Evolutionary conservation across 192 early-diverging fungal genomes (phyloP).

Genomic region (Backusella liffmaniae): DNA sequence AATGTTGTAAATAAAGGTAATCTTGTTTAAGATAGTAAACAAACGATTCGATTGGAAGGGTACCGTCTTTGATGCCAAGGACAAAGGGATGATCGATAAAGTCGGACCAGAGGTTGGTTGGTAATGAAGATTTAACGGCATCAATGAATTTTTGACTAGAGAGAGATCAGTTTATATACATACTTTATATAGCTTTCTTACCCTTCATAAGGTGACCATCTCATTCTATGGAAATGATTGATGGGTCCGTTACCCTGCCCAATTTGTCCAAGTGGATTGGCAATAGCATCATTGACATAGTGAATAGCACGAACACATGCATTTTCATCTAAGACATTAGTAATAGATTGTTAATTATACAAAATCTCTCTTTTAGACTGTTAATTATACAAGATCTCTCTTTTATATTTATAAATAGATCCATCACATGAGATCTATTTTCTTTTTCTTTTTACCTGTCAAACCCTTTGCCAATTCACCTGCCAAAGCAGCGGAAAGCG

Average conservation of each 20-base stretch:
- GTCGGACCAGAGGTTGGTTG: conserved; percentile 50
- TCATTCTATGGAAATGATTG: conserved; percentile 66
- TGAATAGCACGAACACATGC: conserved; percentile 56
- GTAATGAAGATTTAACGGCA: conserved; percentile 27
- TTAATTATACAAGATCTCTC: not conserved
- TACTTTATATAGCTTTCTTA: not conserved
- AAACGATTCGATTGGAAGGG: conserved; percentile 66
- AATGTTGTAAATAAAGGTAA: conserved; percentile 77
- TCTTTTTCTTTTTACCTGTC: conserved; percentile 30
- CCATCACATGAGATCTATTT: not conserved
- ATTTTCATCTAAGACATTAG: conserved; percentile 35
- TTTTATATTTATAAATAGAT: not conserved
- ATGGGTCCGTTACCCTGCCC: conserved; percentile 74
- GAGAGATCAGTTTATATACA: not conserved
- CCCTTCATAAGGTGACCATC: conserved; percentile 44
- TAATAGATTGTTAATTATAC: not conserved
- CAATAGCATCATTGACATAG: conserved; percentile 69
- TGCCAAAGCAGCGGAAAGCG: conserved; percentile 79
- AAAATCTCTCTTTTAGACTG: not conserved
- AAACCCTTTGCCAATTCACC: conserved; percentile 61
- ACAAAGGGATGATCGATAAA: conserved; percentile 81
- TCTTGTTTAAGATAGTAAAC: conserved; percentile 83
- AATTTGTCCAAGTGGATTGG: conserved; percentile 48
- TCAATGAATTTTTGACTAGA: conserved; percentile 20
- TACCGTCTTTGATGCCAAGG: conserved; percentile 67